Evolutionary conservation across 352 stramenopile genomes (phyloP).

Genomic region (Pythium periplocum): DNA sequence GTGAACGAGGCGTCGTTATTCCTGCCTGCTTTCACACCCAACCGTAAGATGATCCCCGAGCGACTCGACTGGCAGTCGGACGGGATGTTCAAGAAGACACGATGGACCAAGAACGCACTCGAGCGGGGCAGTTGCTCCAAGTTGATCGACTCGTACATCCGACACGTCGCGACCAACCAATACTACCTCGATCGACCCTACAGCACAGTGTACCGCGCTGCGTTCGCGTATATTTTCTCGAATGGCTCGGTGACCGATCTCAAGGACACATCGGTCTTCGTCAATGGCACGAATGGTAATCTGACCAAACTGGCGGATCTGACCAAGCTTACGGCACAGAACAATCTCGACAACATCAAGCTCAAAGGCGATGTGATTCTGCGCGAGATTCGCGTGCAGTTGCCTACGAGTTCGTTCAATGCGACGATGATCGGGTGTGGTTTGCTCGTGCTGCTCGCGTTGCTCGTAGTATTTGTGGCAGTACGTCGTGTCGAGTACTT

Average conservation of each 20-base stretch:
- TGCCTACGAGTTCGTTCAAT: conserved; percentile 6
- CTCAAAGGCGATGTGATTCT: conserved; percentile 17
- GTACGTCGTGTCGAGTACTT: conserved; percentile 6
- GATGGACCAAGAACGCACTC: conserved; percentile 14
- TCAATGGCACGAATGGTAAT: no score
- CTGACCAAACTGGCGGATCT: no score
- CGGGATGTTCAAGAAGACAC: conserved; percentile 8
- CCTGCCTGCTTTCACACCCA: no score
- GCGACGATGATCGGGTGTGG: conserved; percentile 5
- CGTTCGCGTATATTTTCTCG: conserved; percentile 46
- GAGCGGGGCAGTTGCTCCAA: conserved; percentile 26
- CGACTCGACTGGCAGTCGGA: conserved; percentile 12
- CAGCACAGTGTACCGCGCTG: conserved; percentile 39
- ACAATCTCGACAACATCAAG: conserved; percentile 18
- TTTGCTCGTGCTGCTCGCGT: conserved; percentile 4
- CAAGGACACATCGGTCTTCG: no score
- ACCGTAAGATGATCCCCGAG: no score
- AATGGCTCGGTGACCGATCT: conserved; percentile 24
- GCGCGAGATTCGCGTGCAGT: conserved; percentile 12
- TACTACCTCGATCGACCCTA: conserved; percentile 37
- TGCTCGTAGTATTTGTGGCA: conserved; percentile 1
- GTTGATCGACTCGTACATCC: conserved; percentile 42
- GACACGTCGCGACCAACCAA: conserved; percentile 34
- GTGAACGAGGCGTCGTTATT: no score
- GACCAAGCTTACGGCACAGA: no score